These are phyloP conservation scores for Diaporthe destruens DNA, from an alignment of 2,329 filamentous ascomycete genomes.

Conservation along the genomic window DNA sequence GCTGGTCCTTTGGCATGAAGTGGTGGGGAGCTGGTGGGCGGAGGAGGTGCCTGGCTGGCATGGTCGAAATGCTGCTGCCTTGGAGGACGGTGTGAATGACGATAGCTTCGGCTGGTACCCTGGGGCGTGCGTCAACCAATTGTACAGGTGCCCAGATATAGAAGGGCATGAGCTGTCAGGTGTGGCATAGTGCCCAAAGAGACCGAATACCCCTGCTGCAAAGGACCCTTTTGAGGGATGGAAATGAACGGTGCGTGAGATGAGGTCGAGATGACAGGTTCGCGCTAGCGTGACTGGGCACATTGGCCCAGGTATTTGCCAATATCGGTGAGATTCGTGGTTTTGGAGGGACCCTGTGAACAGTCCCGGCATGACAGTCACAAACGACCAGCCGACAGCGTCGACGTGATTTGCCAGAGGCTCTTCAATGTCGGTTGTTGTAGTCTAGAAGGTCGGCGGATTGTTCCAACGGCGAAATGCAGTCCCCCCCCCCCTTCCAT, in stretches of 20 bases:
- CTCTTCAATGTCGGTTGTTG: not conserved
- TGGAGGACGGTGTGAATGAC: not conserved
- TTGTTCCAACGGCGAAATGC: constrained; percentile 9
- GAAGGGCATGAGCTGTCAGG: constrained; percentile 21
- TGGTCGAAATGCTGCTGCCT: not conserved
- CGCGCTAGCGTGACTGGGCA: not conserved
- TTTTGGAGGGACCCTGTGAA: not conserved
- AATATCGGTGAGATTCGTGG: constrained; percentile 17
- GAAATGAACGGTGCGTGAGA: constrained; percentile 12
- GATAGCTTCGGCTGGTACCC: constrained; percentile 9
- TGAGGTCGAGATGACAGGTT: constrained; percentile 5
- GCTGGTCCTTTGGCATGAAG: not conserved
- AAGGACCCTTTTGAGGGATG: constrained; percentile 17
- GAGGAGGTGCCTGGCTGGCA: not conserved
- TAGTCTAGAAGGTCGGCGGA: not conserved
- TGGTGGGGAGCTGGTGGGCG: not conserved
- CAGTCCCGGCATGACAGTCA: not conserved
- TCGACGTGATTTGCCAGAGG: constrained; percentile 7
- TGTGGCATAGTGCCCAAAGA: constrained; percentile 30
- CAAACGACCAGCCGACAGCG: not conserved
- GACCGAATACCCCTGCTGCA: constrained; percentile 14
- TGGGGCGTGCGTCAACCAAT: not conserved
- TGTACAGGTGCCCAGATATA: constrained; percentile 17
- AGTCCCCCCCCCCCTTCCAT: not conserved
- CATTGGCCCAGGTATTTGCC: not conserved